phyloP scores from a whole-genome alignment of 345 rosid species.

The Chamaenerion angustifolium region DNA sequence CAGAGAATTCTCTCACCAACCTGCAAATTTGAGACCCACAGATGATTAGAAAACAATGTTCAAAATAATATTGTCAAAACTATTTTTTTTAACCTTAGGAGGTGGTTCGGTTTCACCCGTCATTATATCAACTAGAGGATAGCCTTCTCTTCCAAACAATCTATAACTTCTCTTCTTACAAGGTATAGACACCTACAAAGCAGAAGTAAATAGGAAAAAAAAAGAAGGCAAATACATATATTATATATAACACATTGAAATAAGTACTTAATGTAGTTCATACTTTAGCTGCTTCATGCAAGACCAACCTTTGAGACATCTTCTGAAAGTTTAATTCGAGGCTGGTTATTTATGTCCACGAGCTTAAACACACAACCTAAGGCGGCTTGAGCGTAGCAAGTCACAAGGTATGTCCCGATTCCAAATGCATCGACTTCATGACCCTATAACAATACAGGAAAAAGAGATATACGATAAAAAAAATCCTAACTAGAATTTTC shows the following conservation, averaged over 20 bases:
- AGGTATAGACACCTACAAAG: constrained; percentile 73
- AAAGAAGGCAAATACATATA: constrained; percentile 1
- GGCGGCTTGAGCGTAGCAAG: constrained; percentile 92
- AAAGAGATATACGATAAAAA: neutral
- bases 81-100: constrained; percentile 42
- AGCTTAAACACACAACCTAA: constrained; percentile 97
- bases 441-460: constrained; percentile 29
- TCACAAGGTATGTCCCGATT: constrained; percentile 83
- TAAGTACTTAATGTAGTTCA: neutral
- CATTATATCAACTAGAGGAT: constrained; percentile 90
- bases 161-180: constrained; percentile 72
- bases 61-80: neutral
- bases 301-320: constrained; percentile 79
- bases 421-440: constrained; percentile 92
- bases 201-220: constrained; percentile 1
- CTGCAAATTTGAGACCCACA: constrained; percentile 18
- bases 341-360: constrained; percentile 82
- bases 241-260: neutral
- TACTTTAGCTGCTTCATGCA: neutral
- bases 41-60: neutral
- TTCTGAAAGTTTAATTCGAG: constrained; percentile 97
- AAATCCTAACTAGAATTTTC: neutral
- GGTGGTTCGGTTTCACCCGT: constrained; percentile 80
- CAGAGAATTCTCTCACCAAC: constrained; percentile 79
- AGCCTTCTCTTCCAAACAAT: constrained; percentile 82